Evolutionary conservation across 140 eudicot species (phyloP).

Genomic region (Ambrosia hybrid): DNA sequence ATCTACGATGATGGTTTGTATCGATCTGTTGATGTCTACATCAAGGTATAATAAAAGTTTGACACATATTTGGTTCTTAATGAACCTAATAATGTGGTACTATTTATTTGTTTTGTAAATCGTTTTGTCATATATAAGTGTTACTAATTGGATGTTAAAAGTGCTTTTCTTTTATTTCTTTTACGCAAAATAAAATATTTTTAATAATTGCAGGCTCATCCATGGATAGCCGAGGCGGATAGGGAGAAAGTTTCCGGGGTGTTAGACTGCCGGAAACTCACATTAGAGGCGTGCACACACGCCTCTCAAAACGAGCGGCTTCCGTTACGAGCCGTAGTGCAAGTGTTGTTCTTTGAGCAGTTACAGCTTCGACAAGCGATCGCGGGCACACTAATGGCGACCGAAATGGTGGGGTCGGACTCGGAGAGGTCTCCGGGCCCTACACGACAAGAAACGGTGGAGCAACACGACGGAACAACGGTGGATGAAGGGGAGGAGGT

Average conservation of each 20-base stretch:
- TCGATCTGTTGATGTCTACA: constrained; percentile 89
- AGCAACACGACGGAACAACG: constrained; percentile 16
- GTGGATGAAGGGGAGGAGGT: constrained; percentile 28
- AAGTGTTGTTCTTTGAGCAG: constrained; percentile 91
- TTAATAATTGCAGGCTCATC: constrained; percentile 67
- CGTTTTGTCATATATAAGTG: too few species aligned
- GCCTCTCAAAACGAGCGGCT: constrained; percentile 98
- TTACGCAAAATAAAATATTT: too few species aligned
- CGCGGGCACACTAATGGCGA: constrained; percentile 64
- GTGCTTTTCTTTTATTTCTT: too few species aligned
- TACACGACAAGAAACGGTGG: constrained; percentile 12
- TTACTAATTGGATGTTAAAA: too few species aligned
- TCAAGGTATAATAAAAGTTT: constrained; percentile 51
- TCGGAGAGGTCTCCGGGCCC: constrained; percentile 24
- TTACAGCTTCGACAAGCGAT: constrained; percentile 96
- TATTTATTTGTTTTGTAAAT: background rate
- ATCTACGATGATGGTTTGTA: constrained; percentile 83
- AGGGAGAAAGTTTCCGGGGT: constrained; percentile 78
- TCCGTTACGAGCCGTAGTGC: constrained; percentile 84
- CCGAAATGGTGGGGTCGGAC: constrained; percentile 37
- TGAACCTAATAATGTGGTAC: too few species aligned
- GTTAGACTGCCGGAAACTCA: constrained; percentile 84
- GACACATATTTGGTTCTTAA: background rate
- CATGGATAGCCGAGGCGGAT: constrained; percentile 71
- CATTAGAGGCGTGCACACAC: constrained; percentile 96